Evolutionary conservation across 2,329 filamentous ascomycete species (phyloP), one percentile per base, ranked within the genome.

Genomic region (Neospermospora avenae): DNA sequence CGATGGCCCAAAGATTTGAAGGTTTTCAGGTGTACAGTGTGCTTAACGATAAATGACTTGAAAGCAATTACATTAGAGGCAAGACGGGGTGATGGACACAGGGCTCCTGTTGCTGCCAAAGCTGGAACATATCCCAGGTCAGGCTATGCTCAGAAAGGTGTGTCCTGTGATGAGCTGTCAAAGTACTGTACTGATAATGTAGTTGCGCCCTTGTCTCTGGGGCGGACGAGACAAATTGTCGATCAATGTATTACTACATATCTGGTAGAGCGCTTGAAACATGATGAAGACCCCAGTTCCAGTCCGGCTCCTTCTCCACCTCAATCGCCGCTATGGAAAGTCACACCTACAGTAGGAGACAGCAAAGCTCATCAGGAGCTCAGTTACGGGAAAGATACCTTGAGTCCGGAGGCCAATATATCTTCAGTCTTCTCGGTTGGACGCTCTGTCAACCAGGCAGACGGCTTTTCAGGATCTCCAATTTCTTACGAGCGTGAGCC

Each of bases 41-140:
- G 92, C 73, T 77, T 90, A 69, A 95, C 89, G 18, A 86, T 96
- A 71, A 96, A 96, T 71, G 91, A 96, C 71, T 74, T 96, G 55
- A 79, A 82, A 61, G 80, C 81, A 44, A 59, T 73, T 63, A 39
- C 58, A 10, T 45, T 69, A 52, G 68, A 68, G 61, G 69, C 63
- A 42, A 68, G 61, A 62, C 65, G 57, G 63, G 67, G 62, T 45
- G 70, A 70, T 65, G 66, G 62, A 49, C 60, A 68, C 56, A 65
- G 63, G 46, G 53, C 54, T 37, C 62, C 66, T 35, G 62, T 60
- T 39, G 20, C 52, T 37, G 51, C 37, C 14, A 70, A 64, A 55
- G 49, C 65, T 54, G 63, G 60, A 4, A 61, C 61, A 49, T 48
- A 59, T 59, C 35, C 63, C 41, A 62, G 60, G 22, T 31, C 57